Percentiles rank a stretch among this genome's conserved stretches.
Evolutionary conservation across 2,329 filamentous ascomycete genomes (phyloP).

Genomic region (Tolypocladium paradoxum): DNA sequence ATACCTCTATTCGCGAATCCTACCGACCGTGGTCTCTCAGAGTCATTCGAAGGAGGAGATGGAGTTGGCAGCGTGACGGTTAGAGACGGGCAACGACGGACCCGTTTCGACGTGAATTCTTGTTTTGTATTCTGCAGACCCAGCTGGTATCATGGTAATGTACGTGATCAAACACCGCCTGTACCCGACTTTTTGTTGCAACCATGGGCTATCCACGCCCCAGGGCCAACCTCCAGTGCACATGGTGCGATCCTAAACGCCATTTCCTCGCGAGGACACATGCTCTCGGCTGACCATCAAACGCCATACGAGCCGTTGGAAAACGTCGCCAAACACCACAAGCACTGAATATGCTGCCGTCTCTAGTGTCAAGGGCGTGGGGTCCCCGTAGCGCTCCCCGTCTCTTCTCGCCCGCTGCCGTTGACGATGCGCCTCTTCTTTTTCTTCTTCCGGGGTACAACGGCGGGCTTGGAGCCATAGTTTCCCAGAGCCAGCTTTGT

Average conservation of each 20-base stretch:
- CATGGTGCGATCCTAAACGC: slow-evolving; percentile 5
- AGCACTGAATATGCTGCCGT: not conserved
- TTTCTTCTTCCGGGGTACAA: slow-evolving; percentile 60
- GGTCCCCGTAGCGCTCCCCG: slow-evolving; percentile 49
- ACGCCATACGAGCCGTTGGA: not conserved
- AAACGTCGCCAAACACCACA: not conserved
- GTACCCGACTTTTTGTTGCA: not conserved
- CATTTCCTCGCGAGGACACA: slow-evolving; percentile 7
- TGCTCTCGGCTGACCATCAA: not conserved
- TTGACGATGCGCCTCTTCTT: slow-evolving; percentile 60
- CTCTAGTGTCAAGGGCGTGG: slow-evolving; percentile 30
- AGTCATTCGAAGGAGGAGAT: not conserved
- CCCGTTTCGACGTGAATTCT: not conserved
- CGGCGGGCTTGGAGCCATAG: slow-evolving; percentile 67
- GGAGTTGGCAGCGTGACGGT: not conserved
- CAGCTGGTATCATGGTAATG: slow-evolving; percentile 4
- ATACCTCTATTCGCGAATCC: not conserved
- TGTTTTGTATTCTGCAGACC: not conserved
- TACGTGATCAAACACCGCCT: not conserved
- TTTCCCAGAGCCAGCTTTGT: slow-evolving; percentile 66
- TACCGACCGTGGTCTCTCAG: not conserved
- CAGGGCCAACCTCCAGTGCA: not conserved
- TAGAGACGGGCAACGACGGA: not conserved
- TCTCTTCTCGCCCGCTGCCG: slow-evolving; percentile 41
- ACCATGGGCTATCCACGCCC: not conserved